Base-by-base conservation (phyloP, 1,139 yeast species). In the Saccharomyces hybrid region DNA sequence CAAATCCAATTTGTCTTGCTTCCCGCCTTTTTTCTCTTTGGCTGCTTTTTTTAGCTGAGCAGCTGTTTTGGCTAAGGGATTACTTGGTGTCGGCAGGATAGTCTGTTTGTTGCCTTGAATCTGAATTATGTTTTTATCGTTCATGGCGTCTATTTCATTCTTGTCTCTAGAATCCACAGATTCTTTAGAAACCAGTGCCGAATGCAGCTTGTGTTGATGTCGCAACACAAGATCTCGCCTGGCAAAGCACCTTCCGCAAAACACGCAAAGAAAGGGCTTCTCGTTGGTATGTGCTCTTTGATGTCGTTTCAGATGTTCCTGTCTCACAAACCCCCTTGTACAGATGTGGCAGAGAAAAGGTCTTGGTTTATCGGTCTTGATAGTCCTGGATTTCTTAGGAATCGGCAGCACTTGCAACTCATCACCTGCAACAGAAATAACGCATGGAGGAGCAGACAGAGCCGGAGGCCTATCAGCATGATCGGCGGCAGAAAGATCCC, bases 261-360 rank as follows among this genome's bases (percentile, higher is more conserved):
- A 96, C 1, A 96, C 96, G 73, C 99, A 93, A 62, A 88, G 88
- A 70, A 88, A 93, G 0, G 99, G 99, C 69, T 91, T 93, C 70
- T 93, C 99, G 68, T 91, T 90, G 3, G 99, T 93, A 70, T 93
- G 99, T 1, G 96, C 85, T 49, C 98, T 76, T 68, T 91, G 96
- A 67, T 93, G 99, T 57, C 99, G 81, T 69, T 90, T 83, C 64
- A 93, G 78, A 71, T 93, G 99, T 71, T 93, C 99, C 54, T 89
- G 77, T 53, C 99, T 78, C 2, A 97, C 98, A 76, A 93, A 93
- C 3, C 97, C 96, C 59, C 99, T 78, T 0, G 98, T 89, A 71
- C 99, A 93, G 9, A 87, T 87, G 27, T 84, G 79, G 69, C 99
- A 93, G 27, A 88, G 83, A 20, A 20, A 20, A 20, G 23, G 23